Conservation (phyloP, 2,329 filamentous ascomycete species). For the Arthroderma sp. region DNA sequence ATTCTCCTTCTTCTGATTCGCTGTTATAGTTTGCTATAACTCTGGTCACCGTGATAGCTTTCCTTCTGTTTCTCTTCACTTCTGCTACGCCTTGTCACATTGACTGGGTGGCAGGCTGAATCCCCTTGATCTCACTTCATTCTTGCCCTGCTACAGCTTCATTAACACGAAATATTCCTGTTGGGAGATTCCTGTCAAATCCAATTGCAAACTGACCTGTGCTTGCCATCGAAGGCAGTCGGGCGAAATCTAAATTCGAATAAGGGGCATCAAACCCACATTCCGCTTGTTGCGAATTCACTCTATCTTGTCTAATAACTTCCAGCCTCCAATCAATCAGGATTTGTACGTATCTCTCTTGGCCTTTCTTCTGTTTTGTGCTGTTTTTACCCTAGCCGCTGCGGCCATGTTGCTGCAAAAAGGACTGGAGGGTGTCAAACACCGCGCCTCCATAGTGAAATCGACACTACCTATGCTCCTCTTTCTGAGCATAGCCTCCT, state of each 20-base stretch:
- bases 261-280: background rate
- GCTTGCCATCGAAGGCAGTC: conserved; percentile 18
- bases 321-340: conserved; percentile 7
- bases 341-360: conserved; percentile 16
- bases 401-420: background rate
- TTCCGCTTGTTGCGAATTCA: conserved; percentile 1
- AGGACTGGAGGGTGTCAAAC: no score
- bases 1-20: no score
- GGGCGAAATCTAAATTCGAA: conserved; percentile 5
- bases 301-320: background rate
- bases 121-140: no score
- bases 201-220: conserved; percentile 10
- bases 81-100: no score
- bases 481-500: background rate
- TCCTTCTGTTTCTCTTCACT: no score
- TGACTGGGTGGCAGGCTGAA: no score
- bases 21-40: no score
- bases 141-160: background rate
- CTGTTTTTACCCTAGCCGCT: conserved; percentile 1
- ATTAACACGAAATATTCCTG: conserved; percentile 3
- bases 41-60: no score
- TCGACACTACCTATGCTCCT: background rate
- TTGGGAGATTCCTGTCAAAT: conserved; percentile 3
- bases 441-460: no score
- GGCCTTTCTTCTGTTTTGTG: conserved; percentile 6